Base-by-base conservation (phyloP, 352 stramenopile genomes). In the Phytophthora pinifolia region DNA sequence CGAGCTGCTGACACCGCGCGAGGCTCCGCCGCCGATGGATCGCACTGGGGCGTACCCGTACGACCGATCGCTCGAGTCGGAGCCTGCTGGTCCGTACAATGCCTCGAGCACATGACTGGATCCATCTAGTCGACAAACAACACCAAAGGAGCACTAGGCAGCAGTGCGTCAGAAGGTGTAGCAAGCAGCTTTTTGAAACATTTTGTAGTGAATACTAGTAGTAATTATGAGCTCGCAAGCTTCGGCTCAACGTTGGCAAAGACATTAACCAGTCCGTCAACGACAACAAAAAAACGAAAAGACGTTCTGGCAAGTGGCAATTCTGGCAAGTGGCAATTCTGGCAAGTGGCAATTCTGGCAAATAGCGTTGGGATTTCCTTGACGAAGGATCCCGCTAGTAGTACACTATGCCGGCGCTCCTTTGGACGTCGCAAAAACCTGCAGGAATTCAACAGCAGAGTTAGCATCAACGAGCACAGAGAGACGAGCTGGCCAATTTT, bases 401-500 rank as follows among this genome's bases (percentile, higher is more conserved):
- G 39, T 67, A 65, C 52, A 71, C 58, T 60, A 71, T 65, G 20
- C 47, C 52, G 15, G 43, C 20, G 36, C 31, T 50, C 31, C 47
- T 61, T 37, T 67, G 62, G 18, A 67, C 47, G 47, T 71, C 52
- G 43, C 35, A 65, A 71, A 67, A 71, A 54, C 58, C 62, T 71
- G 22, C 30, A 51, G 25, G 25, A 59, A 41, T 0, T 31, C 20
- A 49, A 27, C 13, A 31, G 33, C 9, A 57, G 10, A 35, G 4
- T 4, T 12, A 44, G 46, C 15, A 47, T 3, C 45, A 32, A 9
- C 22, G 39, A 59, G 33, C 14, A 12, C 39, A 42, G 27, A 51
- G 37, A 22, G 32, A 27, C 14, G 14, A 41, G 12, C 15, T 48
- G 29, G 8, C 22, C 29, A 10, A 22, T 6, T 25, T 46, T 13